These are phyloP conservation scores for Taxillus chinensis DNA, from an alignment of 164 flowering plant species.

Conservation along the genomic window DNA sequence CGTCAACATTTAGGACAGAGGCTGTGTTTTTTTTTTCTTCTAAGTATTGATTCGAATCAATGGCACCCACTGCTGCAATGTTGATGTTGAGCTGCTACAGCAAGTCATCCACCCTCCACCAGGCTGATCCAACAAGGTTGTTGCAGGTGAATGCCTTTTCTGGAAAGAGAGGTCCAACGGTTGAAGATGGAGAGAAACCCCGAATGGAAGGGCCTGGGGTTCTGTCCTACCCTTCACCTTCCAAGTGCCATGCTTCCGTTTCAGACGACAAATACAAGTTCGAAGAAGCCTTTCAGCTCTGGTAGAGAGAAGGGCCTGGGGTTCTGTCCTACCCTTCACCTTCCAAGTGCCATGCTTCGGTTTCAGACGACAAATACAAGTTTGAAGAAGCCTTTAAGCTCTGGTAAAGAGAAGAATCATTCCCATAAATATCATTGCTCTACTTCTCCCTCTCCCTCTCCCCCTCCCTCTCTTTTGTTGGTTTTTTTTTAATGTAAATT, in stretches of 20 bases:
- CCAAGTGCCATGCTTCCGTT: neutral
- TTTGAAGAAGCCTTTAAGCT: conserved; percentile 9
- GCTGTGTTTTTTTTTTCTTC: no score
- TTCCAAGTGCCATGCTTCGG: neutral
- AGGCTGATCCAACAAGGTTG: no score
- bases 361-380: conserved; percentile 1
- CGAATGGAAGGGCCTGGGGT: neutral
- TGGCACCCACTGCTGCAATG: conserved; percentile 38
- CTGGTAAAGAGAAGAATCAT: neutral
- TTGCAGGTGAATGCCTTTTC: neutral
- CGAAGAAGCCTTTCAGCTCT: conserved; percentile 8
- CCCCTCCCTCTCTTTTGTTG: neutral
- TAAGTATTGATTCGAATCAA: neutral
- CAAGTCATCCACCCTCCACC: conserved; percentile 4
- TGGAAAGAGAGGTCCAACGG: neutral
- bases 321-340: neutral
- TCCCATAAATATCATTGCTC: neutral
- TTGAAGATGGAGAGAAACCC: no score
- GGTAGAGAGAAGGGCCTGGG: conserved; percentile 3
- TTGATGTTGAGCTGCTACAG: conserved; percentile 8
- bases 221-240: neutral
- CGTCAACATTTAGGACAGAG: no score
- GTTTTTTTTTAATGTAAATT: neutral
- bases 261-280: conserved; percentile 6
- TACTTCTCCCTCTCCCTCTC: neutral